Evolutionary conservation across 2,329 filamentous ascomycete species (phyloP), one percentile per base, ranked within the genome.

Genomic region (Ramichloridium luteum): DNA sequence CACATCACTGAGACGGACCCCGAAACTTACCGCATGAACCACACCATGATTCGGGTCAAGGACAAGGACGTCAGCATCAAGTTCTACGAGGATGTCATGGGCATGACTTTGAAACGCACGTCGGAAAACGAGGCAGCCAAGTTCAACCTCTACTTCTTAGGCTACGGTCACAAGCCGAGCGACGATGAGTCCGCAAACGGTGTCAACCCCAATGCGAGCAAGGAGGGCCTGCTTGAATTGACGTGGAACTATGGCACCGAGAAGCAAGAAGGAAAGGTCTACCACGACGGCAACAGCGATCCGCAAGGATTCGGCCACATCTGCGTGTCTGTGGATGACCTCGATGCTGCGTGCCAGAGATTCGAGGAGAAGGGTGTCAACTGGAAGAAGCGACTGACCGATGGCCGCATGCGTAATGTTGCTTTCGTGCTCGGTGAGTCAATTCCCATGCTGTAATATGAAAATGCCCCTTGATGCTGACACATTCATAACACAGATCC

Each of bases 271-370:
- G 63, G 63, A 42, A 90, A 93, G 54, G 72, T 71, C 44, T 98
- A 98, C 55, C 88, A 98, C 59, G 77, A 93, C 47, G 90, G 90
- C 22, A 98, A 98, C 57, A 67, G 77, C 25, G 67, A 93, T 55
- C 88, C 88, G 1, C 85, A 94, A 56, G 90, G 90, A 1, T 96
- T 94, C 45, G 86, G 88, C 0, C 86, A 94, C 51, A 85, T 94
- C 39, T 92, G 84, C 52, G 63, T 96, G 32, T 69, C 78, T 2
- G 86, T 94, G 9, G 88, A 96, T 52, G 75, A 93, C 53, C 54
- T 96, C n/a, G 77, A 90, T 32, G 79, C 80, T 5, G 86, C 90
- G 6, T 94, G 88, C 60, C 62, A 77, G 51, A 73, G 86, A 10
- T 86, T 96, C 46, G 90, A 96, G 55, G 72, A 75, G 34, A 64